Evolutionary conservation across 164 flowering plant genomes (phyloP), one percentile per base, ranked within the genome.

Genomic region (Piper betle): DNA sequence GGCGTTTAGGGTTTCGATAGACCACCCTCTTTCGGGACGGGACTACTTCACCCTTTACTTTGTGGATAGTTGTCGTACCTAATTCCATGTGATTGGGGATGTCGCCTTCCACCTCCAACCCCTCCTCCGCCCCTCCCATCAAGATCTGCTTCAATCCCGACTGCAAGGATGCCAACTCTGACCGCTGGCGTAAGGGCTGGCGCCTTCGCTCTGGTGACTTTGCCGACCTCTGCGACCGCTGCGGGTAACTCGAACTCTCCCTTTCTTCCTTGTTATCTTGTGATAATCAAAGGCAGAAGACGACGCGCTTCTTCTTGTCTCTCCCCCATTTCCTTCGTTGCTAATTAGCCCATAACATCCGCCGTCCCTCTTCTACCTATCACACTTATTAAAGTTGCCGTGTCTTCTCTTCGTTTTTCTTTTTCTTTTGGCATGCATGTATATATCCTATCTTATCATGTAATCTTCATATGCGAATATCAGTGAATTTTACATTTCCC

Each of bases 201-300:
- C 81, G 86, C n/a, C 79, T 85, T 13, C 79, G 87, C 41, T 67
- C 68, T 53, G 93, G 97, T 5, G 93, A 84, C 6, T 76, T 59
- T 37, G 84, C 87, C 9, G 83, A 84, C 61, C 91, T 91, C 18
- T 91, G 97, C 59, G 88, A 84, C 75, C 87, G 89, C 62, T 91
- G 97, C 93, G 82, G 63, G 97, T 91, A 66, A 77, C 86, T 39
- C 6, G 7, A 52, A 6, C 19, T 18, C 41, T 19, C 43, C 46
- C 20, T 37, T 41, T 25, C 60, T 37, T 60, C 41, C 53, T 41
- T 52, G 3, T 55, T 13, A 25, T 1, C 4, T 17, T 61, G 3
- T n/a, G 5, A 39, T 7, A n/a, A n/a, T n/a, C n/a, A n/a, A n/a
- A n/a, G n/a, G n/a, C n/a, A n/a, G n/a, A n/a, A n/a, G n/a, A n/a